Percentiles rank a stretch among this genome's conserved stretches.
Evolutionary conservation across 768 basidiomycete species (phyloP).

Genomic region (Suillus weaverae): DNA sequence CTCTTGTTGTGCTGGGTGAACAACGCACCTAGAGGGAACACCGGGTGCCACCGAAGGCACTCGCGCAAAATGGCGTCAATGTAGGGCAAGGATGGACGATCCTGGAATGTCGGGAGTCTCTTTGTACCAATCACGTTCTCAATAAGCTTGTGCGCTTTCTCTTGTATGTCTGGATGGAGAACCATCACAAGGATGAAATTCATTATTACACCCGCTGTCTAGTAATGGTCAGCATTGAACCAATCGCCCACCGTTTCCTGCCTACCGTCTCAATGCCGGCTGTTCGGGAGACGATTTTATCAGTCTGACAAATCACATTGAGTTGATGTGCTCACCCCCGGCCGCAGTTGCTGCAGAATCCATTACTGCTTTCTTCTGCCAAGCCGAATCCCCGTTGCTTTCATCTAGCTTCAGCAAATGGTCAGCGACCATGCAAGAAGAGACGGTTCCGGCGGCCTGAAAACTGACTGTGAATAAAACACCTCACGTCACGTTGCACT

Average conservation of each 20-base stretch:
- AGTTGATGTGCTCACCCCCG: conserved; percentile 6
- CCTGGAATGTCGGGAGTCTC: conserved; percentile 9
- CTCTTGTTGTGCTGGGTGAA: too few species aligned
- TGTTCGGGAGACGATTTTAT: not conserved
- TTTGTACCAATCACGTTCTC: conserved; percentile 5
- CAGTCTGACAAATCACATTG: not conserved
- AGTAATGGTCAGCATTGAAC: not conserved
- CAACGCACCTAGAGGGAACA: conserved; percentile 8
- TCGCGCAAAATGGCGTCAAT: conserved; percentile 11
- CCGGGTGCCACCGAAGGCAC: conserved; percentile 7
- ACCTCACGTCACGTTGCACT: not conserved
- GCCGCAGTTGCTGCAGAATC: conserved; percentile 8
- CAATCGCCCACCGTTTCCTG: too few species aligned
- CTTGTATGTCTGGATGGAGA: conserved; percentile 10
- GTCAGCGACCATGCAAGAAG: conserved; percentile 14
- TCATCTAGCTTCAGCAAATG: conserved; percentile 6
- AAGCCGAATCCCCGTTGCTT: not conserved
- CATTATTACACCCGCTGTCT: conserved; percentile 7
- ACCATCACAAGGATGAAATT: conserved; percentile 14
- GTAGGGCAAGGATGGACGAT: conserved; percentile 2
- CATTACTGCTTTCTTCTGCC: not conserved
- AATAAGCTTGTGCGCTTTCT: conserved; percentile 9
- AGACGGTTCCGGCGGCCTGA: not conserved
- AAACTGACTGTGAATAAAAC: not conserved
- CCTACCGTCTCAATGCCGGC: conserved; percentile 13